Evolutionary conservation across 2,329 filamentous ascomycete species (phyloP), one percentile per base, ranked within the genome.

Genomic region (Fusarium piperis): DNA sequence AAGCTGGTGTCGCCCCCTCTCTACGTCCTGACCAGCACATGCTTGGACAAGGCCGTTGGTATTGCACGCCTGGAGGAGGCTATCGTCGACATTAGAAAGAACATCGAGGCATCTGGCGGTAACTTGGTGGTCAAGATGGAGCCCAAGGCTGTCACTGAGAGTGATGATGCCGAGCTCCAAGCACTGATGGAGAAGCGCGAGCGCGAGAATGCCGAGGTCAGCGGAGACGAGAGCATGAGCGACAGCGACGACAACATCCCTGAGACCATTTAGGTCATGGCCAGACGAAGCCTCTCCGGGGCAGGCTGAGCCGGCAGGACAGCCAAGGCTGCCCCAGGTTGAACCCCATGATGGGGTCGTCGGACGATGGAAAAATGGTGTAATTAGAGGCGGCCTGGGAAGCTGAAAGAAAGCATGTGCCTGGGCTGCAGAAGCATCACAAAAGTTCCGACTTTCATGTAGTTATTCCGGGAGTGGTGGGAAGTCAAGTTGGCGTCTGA

Each of bases 151-250:
- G 96, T 99, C 70, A 99, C 96, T 2, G 97, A 98, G 88, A 97
- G 94, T 82, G 97, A 99, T 78, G 96, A 99, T 79, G 96, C 95
- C 28, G 95, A 98, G 84, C 87, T 99, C 74, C 94, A 98, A 83
- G 96, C 95, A 59, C 89, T 99, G 73, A 99, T 99, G 96, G 96
- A 98, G 88, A 98, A 98, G 91, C 92, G 93, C 74, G 96, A 97
- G 87, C 92, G 94, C 74, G 95, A 98, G 89, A 99, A 99, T 84
- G 93, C 94, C 81, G 94, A 99, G 83, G 94, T 99, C 79, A 97
- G 94, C 82, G 96, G 96, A 79, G 97, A 99, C 81, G 96, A 99
- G 87, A 96, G 95, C 81, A 88, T 94, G 82, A 97, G 94, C 80
- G 95, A 97, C 84, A 97, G 94, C 80, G 96, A 98, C 79, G 96